Conservation (phyloP, 2,329 filamentous ascomycete genomes). For the Colletotrichum horii region DNA sequence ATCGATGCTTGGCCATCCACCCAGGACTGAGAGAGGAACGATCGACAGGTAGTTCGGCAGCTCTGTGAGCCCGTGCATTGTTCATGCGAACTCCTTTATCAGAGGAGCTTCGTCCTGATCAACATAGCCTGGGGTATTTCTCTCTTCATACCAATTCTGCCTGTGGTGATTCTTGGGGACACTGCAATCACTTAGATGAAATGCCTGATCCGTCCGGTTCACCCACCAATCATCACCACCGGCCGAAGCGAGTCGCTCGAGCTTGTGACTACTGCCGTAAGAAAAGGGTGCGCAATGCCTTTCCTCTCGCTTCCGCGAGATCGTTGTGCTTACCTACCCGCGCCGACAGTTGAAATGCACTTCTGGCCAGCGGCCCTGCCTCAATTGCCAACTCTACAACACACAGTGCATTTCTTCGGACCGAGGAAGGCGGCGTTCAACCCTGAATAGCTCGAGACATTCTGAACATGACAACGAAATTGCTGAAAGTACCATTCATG, state of each 20-base stretch:
- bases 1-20: background rate
- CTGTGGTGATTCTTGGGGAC: background rate
- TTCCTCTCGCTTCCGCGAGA: background rate
- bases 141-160: background rate
- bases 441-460: background rate
- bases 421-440: background rate
- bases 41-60: background rate
- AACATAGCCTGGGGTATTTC: background rate
- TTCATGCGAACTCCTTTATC: background rate
- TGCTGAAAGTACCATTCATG: background rate
- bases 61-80: background rate
- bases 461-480: background rate
- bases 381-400: background rate
- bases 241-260: background rate
- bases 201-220: background rate
- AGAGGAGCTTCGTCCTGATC: fast-evolving
- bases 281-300: background rate
- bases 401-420: background rate
- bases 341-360: background rate
- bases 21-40: background rate
- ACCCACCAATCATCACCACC: background rate
- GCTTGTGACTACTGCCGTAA: background rate
- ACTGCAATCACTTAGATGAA: background rate
- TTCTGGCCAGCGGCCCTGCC: background rate
- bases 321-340: background rate